Evolutionary conservation across 805 yeast species (phyloP).

Genomic region (Sporopachydermia lactativora): DNA sequence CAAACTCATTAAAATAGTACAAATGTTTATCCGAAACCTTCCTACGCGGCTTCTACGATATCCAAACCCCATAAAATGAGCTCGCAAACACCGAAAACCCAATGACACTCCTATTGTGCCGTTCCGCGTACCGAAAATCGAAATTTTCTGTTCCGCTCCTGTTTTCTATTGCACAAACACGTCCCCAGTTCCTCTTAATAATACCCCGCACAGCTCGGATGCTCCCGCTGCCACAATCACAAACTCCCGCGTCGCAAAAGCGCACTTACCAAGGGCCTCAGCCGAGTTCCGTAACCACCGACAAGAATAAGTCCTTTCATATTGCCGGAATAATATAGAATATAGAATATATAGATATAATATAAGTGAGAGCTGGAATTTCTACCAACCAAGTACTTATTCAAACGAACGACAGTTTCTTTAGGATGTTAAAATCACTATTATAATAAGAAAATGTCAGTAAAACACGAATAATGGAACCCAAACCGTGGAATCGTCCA

Average conservation of each 20-base stretch:
- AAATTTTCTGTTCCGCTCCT: too few relatives aligned
- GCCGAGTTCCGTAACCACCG: conserved; percentile 99
- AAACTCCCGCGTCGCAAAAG: neutral
- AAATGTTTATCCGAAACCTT: too few relatives aligned
- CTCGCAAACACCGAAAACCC: conserved; percentile 17
- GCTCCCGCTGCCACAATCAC: neutral
- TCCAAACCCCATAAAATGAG: too few relatives aligned
- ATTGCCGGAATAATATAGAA: neutral
- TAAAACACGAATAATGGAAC: too few relatives aligned
- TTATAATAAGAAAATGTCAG: too few relatives aligned
- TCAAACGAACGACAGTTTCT: too few relatives aligned
- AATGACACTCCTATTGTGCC: conserved; percentile 3
- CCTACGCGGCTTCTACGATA: too few relatives aligned
- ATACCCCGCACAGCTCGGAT: neutral
- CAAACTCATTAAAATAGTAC: too few relatives aligned
- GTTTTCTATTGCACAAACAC: neutral
- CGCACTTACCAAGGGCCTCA: conserved; percentile 66
- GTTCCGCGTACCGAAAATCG: neutral
- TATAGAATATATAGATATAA: neutral
- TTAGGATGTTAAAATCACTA: too few relatives aligned
- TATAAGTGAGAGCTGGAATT: too few relatives aligned
- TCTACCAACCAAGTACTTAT: too few relatives aligned
- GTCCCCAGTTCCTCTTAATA: neutral
- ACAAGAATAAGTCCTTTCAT: conserved; percentile 97
- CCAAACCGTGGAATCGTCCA: too few relatives aligned